Evolutionary conservation across 2,329 filamentous ascomycete genomes (phyloP).

Genomic region (Pochonia chlamydosporia): DNA sequence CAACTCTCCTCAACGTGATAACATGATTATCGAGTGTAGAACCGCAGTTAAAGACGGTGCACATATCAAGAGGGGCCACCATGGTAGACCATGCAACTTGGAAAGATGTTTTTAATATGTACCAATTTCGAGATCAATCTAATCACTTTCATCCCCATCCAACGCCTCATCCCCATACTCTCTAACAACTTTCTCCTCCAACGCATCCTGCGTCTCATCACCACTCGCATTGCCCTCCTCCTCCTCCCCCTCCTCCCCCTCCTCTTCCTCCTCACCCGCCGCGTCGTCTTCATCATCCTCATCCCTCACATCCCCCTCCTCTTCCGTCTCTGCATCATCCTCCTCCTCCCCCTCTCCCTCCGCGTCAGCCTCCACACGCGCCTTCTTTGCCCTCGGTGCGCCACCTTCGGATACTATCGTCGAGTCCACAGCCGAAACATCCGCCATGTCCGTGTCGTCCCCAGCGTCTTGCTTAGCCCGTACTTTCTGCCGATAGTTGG

Average conservation of each 20-base stretch:
- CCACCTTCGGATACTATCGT: too few relatives aligned
- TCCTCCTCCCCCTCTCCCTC: not conserved
- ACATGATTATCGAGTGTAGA: too few relatives aligned
- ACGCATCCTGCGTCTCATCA: constrained; percentile 47
- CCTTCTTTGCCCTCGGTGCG: constrained; percentile 34
- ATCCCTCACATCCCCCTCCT: constrained; percentile 18
- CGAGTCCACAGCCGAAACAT: constrained; percentile 19
- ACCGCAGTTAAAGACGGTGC: too few relatives aligned
- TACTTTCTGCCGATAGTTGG: constrained; percentile 64
- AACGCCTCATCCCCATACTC: constrained; percentile 55
- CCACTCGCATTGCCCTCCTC: constrained; percentile 33
- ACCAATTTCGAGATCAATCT: too few relatives aligned
- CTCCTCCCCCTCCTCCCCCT: constrained; percentile 36
- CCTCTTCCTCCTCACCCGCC: constrained; percentile 26
- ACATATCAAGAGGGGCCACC: too few relatives aligned
- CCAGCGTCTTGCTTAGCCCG: constrained; percentile 48
- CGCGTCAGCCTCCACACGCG: constrained; percentile 31
- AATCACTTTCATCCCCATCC: constrained; percentile 57
- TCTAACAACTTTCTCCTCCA: constrained; percentile 41
- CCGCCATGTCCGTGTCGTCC: constrained; percentile 32
- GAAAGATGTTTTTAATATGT: too few relatives aligned
- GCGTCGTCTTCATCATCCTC: constrained; percentile 25
- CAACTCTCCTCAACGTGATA: too few relatives aligned
- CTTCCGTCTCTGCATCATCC: constrained; percentile 19
- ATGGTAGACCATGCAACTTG: too few relatives aligned